These are phyloP conservation scores for Sporothrix luriei DNA, from an alignment of 2,329 filamentous ascomycete species.

Conservation along the genomic window DNA sequence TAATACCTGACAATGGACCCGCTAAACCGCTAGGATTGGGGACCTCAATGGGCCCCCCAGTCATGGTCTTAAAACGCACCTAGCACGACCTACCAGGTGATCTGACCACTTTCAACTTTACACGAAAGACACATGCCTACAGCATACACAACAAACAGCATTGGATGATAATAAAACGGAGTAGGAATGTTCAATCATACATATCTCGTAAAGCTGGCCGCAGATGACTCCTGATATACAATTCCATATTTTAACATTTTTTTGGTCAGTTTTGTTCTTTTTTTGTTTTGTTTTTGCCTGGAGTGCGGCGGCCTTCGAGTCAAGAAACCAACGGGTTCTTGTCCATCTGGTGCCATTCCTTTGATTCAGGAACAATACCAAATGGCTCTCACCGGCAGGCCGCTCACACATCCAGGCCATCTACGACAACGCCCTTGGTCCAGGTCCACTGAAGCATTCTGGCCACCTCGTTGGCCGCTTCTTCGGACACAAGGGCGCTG, in stretches of 20 bases:
- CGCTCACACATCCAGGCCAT: constrained; percentile 76
- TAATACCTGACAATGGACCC: constrained; percentile 2
- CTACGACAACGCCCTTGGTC: constrained; percentile 82
- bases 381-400: constrained; percentile 11
- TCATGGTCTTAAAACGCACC: constrained; percentile 8
- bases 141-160: background rate
- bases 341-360: background rate
- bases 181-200: constrained; percentile 18
- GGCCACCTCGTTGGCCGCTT: constrained; percentile 74
- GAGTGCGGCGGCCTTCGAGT: constrained; percentile 22
- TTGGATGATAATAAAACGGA: background rate
- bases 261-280: constrained; percentile 7
- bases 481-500: constrained; percentile 77
- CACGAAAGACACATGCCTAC: background rate
- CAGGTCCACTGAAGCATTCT: constrained; percentile 78
- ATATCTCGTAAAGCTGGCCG: constrained; percentile 23
- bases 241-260: constrained; percentile 19
- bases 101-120: constrained; percentile 14
- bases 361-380: background rate
- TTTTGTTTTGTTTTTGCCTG: constrained; percentile 25
- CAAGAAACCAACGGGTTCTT: background rate
- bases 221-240: constrained; percentile 25
- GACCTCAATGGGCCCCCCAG: background rate
- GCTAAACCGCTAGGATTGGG: background rate
- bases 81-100: background rate